A percentile compares a stretch with the other conserved stretches of the same genome.
These are phyloP conservation scores for Paramecium tetraurelia DNA, from an alignment of 73 alveolate genomes.

Conservation along the genomic window DNA sequence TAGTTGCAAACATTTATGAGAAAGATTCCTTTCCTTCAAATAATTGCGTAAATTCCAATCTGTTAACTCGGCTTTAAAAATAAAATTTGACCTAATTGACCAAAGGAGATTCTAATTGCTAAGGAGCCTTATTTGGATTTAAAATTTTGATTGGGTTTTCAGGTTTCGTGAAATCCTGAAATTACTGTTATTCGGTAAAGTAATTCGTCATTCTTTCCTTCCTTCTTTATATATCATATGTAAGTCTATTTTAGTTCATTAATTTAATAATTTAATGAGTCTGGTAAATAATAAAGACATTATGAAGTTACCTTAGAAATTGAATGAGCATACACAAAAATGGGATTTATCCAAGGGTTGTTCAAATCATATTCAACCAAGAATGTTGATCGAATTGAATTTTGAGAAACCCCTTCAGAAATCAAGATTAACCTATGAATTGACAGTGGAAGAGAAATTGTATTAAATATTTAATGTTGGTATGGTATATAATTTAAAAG, in stretches of 20 bases:
- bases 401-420: neutral
- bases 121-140: slow-evolving; percentile 32
- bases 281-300: neutral
- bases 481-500: neutral
- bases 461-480: neutral
- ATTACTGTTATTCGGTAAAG: neutral
- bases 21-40: neutral
- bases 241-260: neutral
- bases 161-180: neutral
- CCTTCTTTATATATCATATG: neutral
- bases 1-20: neutral
- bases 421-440: neutral
- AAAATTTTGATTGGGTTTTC: neutral
- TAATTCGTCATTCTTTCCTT: neutral
- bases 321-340: neutral
- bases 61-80: neutral
- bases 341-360: neutral
- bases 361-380: neutral
- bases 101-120: neutral
- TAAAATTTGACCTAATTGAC: neutral
- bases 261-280: neutral
- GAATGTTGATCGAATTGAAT: neutral
- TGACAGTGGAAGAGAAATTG: neutral
- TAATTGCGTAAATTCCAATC: neutral
- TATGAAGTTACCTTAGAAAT: neutral